These are phyloP conservation scores for Piper longum DNA, from an alignment of 164 flowering plant genomes.

Conservation along the genomic window DNA sequence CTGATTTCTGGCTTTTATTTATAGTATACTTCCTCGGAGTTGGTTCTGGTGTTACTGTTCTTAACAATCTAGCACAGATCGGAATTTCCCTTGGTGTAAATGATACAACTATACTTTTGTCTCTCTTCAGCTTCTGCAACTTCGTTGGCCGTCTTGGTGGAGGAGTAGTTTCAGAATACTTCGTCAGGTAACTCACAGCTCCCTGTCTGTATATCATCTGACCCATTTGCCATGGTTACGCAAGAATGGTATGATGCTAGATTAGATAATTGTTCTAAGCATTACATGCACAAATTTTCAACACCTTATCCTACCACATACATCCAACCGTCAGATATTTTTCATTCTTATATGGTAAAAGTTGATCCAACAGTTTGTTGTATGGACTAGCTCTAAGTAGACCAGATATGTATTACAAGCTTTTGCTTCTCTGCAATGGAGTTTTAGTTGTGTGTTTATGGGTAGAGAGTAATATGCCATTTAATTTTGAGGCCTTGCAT, in stretches of 20 bases:
- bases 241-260: neutral
- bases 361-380: too few relatives aligned
- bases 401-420: too few relatives aligned
- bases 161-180: constrained; percentile 74
- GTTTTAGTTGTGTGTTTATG: too few relatives aligned
- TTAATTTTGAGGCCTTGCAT: too few relatives aligned
- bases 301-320: too few relatives aligned
- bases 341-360: too few relatives aligned
- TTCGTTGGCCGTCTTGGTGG: constrained; percentile 88
- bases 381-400: too few relatives aligned
- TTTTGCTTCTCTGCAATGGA: too few relatives aligned
- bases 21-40: constrained; percentile 68
- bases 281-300: too few relatives aligned
- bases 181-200: constrained; percentile 44
- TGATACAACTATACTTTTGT: constrained; percentile 58
- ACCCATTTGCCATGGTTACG: neutral
- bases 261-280: neutral
- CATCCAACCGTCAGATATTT: too few relatives aligned
- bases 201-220: neutral
- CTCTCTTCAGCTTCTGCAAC: constrained; percentile 78
- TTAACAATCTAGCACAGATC: constrained; percentile 85
- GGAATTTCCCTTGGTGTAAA: constrained; percentile 55
- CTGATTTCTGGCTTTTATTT: constrained; percentile 96
- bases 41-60: constrained; percentile 87
- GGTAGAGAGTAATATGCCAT: too few relatives aligned